phyloP scores from a whole-genome alignment of 1,139 yeast species.

The Nematodospora anomalae region DNA sequence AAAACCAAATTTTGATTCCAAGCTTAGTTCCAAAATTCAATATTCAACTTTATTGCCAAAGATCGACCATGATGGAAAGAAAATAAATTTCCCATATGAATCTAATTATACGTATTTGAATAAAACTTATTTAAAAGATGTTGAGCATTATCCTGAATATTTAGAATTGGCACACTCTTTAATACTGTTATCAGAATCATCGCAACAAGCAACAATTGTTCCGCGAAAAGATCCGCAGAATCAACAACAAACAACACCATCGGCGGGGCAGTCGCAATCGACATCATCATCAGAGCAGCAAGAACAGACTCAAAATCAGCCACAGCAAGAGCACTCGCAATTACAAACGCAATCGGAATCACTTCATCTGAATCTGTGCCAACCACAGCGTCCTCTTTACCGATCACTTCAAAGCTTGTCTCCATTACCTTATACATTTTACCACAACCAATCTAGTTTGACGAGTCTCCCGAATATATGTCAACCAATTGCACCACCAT shows the following conservation, averaged over 20 bases:
- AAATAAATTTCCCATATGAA: constrained; percentile 55
- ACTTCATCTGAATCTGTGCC: too few relatives aligned
- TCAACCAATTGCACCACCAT: constrained; percentile 5
- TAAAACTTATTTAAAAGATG: constrained; percentile 46
- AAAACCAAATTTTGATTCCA: constrained; percentile 44
- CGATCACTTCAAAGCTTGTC: neutral
- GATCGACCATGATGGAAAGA: constrained; percentile 29
- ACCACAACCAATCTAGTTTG: neutral
- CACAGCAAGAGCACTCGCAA: neutral
- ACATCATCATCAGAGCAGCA: constrained; percentile 5
- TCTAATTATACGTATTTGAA: constrained; percentile 54
- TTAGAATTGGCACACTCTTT: constrained; percentile 48
- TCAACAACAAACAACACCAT: constrained; percentile 7
- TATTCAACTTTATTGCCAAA: constrained; percentile 31
- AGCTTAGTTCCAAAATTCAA: constrained; percentile 37
- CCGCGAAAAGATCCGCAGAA: too few relatives aligned
- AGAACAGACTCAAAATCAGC: neutral
- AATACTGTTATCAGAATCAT: constrained; percentile 32
- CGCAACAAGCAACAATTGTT: neutral
- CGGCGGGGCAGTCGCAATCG: constrained; percentile 1
- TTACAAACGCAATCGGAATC: neutral
- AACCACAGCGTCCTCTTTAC: neutral
- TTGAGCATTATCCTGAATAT: constrained; percentile 48
- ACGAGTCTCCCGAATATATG: constrained; percentile 1
- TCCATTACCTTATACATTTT: neutral